These are phyloP conservation scores for Rubia tinctorum DNA, from an alignment of 305 asterid species.

Conservation along the genomic window DNA sequence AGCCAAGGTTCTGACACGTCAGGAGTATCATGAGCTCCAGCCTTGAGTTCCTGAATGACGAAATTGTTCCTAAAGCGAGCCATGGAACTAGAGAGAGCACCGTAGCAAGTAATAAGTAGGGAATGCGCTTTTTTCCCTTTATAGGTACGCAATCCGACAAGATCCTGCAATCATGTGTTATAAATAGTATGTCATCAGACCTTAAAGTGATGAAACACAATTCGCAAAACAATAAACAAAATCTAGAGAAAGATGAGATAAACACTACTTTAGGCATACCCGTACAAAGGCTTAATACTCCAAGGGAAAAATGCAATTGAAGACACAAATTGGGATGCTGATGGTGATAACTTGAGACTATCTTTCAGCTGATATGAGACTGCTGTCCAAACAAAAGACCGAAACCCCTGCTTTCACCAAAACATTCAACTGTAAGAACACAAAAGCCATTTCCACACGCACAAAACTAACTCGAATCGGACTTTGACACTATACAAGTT, in stretches of 20 bases:
- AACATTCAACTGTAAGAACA: conserved; percentile 10
- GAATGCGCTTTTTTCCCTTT: conserved; percentile 78
- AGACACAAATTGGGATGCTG: conserved; percentile 90
- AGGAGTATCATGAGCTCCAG: conserved; percentile 73
- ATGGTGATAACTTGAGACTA: conserved; percentile 71
- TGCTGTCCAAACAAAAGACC: conserved; percentile 97
- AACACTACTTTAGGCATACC: conserved; percentile 39
- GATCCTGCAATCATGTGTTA: conserved; percentile 53
- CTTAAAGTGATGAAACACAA: neutral
- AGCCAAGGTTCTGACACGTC: conserved; percentile 85
- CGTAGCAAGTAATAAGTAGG: conserved; percentile 73
- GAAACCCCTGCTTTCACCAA: conserved; percentile 76
- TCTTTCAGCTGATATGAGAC: conserved; percentile 94
- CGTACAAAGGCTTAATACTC: conserved; percentile 91
- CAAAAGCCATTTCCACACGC: neutral
- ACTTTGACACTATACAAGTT: neutral
- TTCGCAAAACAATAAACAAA: conserved; percentile 6
- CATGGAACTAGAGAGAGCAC: conserved; percentile 80
- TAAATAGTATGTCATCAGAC: conserved; percentile 9
- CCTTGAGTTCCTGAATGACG: conserved; percentile 54
- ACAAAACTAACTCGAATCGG: neutral
- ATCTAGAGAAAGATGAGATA: neutral
- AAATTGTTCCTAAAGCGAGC: conserved; percentile 55
- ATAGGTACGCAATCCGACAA: conserved; percentile 89
- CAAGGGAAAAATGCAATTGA: conserved; percentile 88